phyloP scores from a whole-genome alignment of 257 asterid genomes.

The Solanum sitiens region DNA sequence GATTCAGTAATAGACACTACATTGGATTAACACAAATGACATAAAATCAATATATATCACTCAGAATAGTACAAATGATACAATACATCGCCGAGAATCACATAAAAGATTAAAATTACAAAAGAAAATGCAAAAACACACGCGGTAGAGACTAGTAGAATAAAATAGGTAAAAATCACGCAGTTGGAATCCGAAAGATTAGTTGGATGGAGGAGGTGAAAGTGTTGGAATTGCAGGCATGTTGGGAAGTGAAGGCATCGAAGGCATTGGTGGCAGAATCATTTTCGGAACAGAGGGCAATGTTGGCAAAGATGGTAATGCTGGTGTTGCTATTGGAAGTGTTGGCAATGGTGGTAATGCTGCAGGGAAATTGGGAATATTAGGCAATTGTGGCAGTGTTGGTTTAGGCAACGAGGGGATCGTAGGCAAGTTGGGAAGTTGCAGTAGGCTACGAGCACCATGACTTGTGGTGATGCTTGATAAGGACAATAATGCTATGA shows the following conservation, averaged over 20 bases:
- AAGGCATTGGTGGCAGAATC: not conserved
- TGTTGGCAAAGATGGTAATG: not conserved
- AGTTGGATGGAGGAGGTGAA: conserved; percentile 3
- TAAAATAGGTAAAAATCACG: not conserved
- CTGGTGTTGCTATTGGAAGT: not conserved
- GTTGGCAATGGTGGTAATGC: not conserved
- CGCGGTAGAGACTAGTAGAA: not conserved
- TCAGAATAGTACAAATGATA: too few relatives aligned
- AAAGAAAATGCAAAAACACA: too few relatives aligned
- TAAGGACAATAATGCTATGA: not conserved
- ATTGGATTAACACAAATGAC: too few relatives aligned
- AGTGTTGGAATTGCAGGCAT: not conserved
- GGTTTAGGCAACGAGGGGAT: not conserved
- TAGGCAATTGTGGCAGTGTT: not conserved
- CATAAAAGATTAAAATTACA: too few relatives aligned
- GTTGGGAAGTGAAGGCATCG: not conserved
- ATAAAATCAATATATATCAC: too few relatives aligned
- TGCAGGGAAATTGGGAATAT: not conserved
- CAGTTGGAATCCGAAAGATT: not conserved
- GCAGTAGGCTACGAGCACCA: not conserved
- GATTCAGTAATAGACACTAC: not conserved
- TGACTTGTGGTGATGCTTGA: not conserved
- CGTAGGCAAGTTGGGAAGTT: not conserved
- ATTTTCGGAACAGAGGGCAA: not conserved
- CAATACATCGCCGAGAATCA: too few relatives aligned